Conservation (phyloP, 2,329 filamentous ascomycete species). For the Fusarium palustre region DNA sequence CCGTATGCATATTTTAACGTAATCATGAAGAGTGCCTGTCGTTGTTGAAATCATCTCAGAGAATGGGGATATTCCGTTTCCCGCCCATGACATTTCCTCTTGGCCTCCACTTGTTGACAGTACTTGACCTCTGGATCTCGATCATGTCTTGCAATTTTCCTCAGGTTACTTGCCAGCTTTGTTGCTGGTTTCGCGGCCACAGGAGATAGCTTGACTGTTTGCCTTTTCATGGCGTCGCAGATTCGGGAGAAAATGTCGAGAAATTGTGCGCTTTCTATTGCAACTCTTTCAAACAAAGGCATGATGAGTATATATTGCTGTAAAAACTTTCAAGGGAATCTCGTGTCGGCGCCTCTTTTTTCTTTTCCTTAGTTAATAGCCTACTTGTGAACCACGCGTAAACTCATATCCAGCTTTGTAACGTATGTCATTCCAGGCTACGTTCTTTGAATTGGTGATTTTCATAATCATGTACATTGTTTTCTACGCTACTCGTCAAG, state of each 20-base stretch:
- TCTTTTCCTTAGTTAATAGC: neutral
- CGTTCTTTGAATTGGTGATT: too few relatives aligned
- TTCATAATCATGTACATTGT: too few relatives aligned
- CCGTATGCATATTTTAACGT: neutral
- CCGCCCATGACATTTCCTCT: neutral
- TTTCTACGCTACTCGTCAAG: too few relatives aligned
- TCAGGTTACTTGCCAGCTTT: neutral
- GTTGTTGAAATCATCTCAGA: neutral
- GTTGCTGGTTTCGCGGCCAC: too few relatives aligned
- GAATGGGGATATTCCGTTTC: neutral
- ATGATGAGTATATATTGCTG: neutral
- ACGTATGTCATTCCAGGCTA: neutral
- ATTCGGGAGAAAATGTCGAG: too few relatives aligned
- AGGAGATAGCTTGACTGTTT: too few relatives aligned
- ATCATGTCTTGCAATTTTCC: neutral
- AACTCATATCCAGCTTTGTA: neutral
- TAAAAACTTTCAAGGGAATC: too few relatives aligned
- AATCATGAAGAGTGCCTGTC: neutral
- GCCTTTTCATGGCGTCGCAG: too few relatives aligned
- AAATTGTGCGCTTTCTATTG: neutral
- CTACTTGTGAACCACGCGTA: neutral
- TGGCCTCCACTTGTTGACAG: neutral
- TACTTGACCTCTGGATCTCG: neutral
- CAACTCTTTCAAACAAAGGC: rapidly evolving
- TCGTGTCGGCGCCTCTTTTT: neutral